Conservation (phyloP, 352 stramenopile genomes). For the Globisporangium nunn region DNA sequence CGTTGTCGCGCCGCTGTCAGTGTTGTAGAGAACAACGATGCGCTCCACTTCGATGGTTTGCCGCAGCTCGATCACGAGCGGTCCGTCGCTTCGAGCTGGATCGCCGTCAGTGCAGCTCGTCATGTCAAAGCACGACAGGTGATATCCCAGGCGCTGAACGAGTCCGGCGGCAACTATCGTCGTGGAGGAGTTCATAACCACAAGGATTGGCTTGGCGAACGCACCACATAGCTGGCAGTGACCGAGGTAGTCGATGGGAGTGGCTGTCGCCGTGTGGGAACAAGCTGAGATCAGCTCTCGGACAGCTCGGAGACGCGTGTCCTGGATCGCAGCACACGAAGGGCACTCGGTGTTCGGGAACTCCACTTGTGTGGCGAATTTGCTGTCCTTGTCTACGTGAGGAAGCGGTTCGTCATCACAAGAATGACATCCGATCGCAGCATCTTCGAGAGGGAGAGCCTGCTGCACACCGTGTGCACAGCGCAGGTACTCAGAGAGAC, state of each 20-base stretch:
- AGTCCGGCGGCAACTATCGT: conserved; percentile 3
- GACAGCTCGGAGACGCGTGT: conserved; percentile 2
- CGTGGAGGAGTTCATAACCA: conserved; percentile 12
- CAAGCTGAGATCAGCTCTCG: not conserved
- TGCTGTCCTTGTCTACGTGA: not conserved
- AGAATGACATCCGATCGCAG: not conserved
- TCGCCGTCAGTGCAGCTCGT: conserved; percentile 1
- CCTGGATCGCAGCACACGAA: conserved; percentile 8
- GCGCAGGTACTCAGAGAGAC: conserved; percentile 36
- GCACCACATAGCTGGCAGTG: conserved; percentile 17
- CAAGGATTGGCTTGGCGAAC: conserved; percentile 13
- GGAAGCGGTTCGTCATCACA: conserved; percentile 2
- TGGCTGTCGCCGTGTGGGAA: conserved; percentile 1
- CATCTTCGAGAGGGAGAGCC: not conserved
- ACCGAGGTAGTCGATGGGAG: conserved; percentile 21
- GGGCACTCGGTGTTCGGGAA: not conserved
- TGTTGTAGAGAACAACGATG: conserved; percentile 23
- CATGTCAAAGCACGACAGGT: conserved; percentile 24
- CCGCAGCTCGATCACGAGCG: not conserved
- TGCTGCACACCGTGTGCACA: conserved; percentile 16
- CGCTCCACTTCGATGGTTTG: conserved; percentile 19
- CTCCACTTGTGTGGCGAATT: not conserved
- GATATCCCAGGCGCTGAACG: conserved; percentile 14
- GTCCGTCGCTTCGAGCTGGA: not conserved
- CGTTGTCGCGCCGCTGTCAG: conserved; percentile 24